A percentile compares a stretch with the other conserved stretches of the same genome.
These are phyloP conservation scores for Euphrasia confusa DNA, from an alignment of 257 asterid genomes.

Conservation along the genomic window DNA sequence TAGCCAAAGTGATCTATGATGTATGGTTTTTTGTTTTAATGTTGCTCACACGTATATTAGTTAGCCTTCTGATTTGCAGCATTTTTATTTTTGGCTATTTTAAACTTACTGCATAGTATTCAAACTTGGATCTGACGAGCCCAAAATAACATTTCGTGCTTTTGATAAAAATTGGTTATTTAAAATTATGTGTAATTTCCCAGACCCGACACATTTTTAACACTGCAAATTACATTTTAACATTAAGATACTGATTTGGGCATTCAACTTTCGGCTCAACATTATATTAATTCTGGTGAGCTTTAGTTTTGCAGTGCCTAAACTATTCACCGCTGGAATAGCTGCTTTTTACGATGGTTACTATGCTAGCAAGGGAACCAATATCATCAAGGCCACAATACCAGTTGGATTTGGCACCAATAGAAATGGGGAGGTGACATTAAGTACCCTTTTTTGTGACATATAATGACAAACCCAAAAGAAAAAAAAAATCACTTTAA, in stretches of 20 bases:
- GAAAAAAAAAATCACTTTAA: too few relatives aligned
- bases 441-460: too few relatives aligned
- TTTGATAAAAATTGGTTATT: conserved; percentile 19
- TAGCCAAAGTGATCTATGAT: conserved; percentile 89
- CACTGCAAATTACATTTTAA: too few relatives aligned
- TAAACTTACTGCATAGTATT: conserved; percentile 2
- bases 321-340: neutral
- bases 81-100: conserved; percentile 15
- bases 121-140: conserved; percentile 4
- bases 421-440: too few relatives aligned
- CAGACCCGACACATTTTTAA: too few relatives aligned
- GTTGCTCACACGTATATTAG: neutral
- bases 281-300: too few relatives aligned
- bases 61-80: conserved; percentile 6
- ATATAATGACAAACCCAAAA: too few relatives aligned
- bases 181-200: too few relatives aligned
- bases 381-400: too few relatives aligned
- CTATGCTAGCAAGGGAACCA: neutral
- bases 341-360: neutral
- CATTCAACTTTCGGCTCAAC: too few relatives aligned
- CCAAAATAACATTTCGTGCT: conserved; percentile 11
- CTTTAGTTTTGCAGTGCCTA: neutral
- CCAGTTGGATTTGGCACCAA: too few relatives aligned
- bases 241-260: too few relatives aligned
- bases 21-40: conserved; percentile 40